A percentile compares a stretch with the other conserved stretches of the same genome.
Conservation (phyloP, 2,329 filamentous ascomycete genomes). For the Monilinia laxa region DNA sequence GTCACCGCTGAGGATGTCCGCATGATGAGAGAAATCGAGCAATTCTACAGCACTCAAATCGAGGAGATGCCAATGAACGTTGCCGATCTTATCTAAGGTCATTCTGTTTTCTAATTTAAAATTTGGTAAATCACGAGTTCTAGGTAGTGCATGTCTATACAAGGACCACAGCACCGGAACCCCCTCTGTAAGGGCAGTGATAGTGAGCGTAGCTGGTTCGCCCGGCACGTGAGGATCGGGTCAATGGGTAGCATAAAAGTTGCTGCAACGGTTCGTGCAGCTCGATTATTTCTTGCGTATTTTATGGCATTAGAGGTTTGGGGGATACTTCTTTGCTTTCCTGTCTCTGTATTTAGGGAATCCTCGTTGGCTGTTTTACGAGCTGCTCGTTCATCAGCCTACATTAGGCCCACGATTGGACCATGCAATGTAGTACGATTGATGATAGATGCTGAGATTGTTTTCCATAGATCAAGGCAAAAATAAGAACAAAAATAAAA, state of each 20-base stretch:
- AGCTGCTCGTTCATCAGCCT: conserved; percentile 34
- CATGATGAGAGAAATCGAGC: conserved; percentile 99
- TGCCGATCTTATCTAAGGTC: conserved; percentile 68
- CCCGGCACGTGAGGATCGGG: conserved; percentile 39
- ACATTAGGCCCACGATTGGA: conserved; percentile 28
- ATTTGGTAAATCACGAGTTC: conserved; percentile 40
- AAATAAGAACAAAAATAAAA: conserved; percentile 30
- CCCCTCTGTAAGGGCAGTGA: conserved; percentile 38
- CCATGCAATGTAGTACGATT: conserved; percentile 30
- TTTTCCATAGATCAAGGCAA: conserved; percentile 36
- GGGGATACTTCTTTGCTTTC: conserved; percentile 37
- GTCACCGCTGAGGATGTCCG: conserved; percentile 98
- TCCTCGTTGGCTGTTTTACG: conserved; percentile 35
- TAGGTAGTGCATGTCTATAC: conserved; percentile 17
- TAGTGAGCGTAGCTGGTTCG: conserved; percentile 42
- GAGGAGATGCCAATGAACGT: conserved; percentile 99
- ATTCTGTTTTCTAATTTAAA: conserved; percentile 27
- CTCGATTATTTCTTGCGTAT: conserved; percentile 36
- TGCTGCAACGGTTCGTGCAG: conserved; percentile 36
- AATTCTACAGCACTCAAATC: conserved; percentile 99
- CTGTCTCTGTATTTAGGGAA: conserved; percentile 38
- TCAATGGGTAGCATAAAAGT: conserved; percentile 41
- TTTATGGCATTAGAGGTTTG: conserved; percentile 39
- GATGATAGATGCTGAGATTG: conserved; percentile 32
- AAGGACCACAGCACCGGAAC: conserved; percentile 26